Base-by-base conservation (phyloP, 345 rosid genomes). In the Combretum micranthum region DNA sequence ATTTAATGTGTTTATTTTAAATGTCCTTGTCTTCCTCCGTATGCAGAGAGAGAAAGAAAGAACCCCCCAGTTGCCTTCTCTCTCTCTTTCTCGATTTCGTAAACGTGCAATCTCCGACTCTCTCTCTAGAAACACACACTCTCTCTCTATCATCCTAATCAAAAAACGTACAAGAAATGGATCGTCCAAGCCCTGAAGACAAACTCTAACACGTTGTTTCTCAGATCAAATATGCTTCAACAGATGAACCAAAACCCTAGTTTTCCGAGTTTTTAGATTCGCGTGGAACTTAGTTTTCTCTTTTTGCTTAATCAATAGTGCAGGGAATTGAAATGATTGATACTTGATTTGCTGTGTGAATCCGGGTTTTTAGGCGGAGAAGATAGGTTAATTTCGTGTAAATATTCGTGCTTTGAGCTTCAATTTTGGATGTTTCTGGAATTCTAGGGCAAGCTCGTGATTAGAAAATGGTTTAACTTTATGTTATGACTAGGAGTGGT, bases 241-340 rank as follows among this genome's bases (percentile, higher is more conserved):
- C 45, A 52, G 59, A 55, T 62, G 10, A 32, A 32, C 39, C 54
- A 60, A 56, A 72, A 65, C 69, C 75, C 75, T 64, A 70, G 78
- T 22, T 60, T 60, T 56, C 32, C 48, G 15, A 60, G 53, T 52
- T 63, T 59, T 62, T 50, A 20, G 55, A 63, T 51, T 32, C 61
- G 49, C 43, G 55, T 64, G 17, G 73, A 73, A 59, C 73, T 73
- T 72, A 74, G 57, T 47, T 23, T n/a, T 47, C 53, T 37, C 4
- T 47, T 39, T 32, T 19, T 61, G 55, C 42, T 52, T 42, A 20
- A 43, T 52, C 20, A 37, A 37, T 22, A n/a, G 58, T 19, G 46
- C 46, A 51, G 56, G 39, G 39, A 7, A 32, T 32, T 32, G 10
- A 32, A 32, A 32, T 32, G 3, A 7, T 32, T 32, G 39, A 7